These are phyloP conservation scores for Chondrus crispus DNA, from an alignment of 23 red algal genomes.

Conservation along the genomic window DNA sequence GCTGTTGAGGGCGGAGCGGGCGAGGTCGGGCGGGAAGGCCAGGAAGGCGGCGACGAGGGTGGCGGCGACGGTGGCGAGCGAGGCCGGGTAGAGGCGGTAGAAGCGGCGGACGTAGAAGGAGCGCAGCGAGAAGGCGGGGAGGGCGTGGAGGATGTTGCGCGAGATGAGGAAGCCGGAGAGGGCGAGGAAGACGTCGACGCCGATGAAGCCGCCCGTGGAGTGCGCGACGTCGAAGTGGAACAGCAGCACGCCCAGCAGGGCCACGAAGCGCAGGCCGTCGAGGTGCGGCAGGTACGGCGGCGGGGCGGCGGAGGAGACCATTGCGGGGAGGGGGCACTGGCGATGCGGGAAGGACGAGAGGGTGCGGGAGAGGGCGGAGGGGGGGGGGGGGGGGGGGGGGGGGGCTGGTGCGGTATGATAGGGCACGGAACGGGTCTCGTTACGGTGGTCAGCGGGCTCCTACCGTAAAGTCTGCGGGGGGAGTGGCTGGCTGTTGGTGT, in stretches of 20 bases:
- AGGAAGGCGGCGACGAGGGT: not conserved
- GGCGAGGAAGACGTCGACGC: conserved; percentile 61
- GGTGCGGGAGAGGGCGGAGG: not conserved
- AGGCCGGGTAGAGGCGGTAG: conserved; percentile 51
- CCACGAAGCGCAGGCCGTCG: conserved; percentile 30
- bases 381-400: not conserved
- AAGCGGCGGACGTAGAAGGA: conserved; percentile 47
- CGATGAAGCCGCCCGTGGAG: conserved; percentile 48
- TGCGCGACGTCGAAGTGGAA: not conserved
- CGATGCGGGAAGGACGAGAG: too few relatives aligned
- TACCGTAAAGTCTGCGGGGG: not conserved
- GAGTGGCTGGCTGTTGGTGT: not conserved
- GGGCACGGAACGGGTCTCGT: not conserved
- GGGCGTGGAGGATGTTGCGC: not conserved
- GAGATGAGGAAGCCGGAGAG: conserved; percentile 58
- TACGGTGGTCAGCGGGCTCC: not conserved
- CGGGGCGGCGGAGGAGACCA: too few relatives aligned
- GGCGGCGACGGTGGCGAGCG: conserved; percentile 3
- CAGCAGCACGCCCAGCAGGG: not conserved
- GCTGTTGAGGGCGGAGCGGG: not conserved
- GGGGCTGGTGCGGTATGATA: not conserved
- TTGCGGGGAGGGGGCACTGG: too few relatives aligned
- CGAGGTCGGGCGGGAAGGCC: not conserved
- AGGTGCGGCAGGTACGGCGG: too few relatives aligned
- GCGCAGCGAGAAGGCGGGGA: not conserved